These are phyloP conservation scores for Cyclotella baltica DNA, from an alignment of 108 stramenopile genomes.

Conservation along the genomic window DNA sequence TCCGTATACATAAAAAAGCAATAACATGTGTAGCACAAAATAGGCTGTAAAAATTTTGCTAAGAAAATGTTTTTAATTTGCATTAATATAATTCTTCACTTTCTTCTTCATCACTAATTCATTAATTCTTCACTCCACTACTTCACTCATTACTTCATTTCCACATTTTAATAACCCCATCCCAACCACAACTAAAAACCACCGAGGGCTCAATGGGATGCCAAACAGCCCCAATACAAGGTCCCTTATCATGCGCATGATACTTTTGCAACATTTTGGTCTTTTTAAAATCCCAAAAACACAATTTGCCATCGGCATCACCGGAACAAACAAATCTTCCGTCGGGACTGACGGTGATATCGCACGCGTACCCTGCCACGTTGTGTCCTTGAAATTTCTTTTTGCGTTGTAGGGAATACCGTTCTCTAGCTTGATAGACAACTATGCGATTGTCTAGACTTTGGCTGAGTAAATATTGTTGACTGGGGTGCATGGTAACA, in stretches of 20 bases:
- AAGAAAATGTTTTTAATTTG: neutral
- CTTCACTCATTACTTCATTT: constrained; percentile 53
- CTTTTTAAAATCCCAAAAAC: constrained; percentile 97
- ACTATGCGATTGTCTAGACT: constrained; percentile 96
- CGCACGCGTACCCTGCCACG: constrained; percentile 96
- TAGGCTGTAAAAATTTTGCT: too few relatives aligned
- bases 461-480: constrained; percentile 88
- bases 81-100: constrained; percentile 12
- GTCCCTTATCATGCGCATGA: constrained; percentile 94
- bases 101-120: too few relatives aligned
- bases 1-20: too few relatives aligned
- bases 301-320: constrained; percentile 94
- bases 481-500: constrained; percentile 87
- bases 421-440: constrained; percentile 87
- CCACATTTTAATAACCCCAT: constrained; percentile 99
- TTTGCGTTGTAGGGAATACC: constrained; percentile 89
- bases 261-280: constrained; percentile 81
- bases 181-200: constrained; percentile 98
- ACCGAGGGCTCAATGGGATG: constrained; percentile 94
- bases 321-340: constrained; percentile 95
- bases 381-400: constrained; percentile 97
- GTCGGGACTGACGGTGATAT: constrained; percentile 92
- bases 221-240: constrained; percentile 94
- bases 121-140: neutral
- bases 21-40: too few relatives aligned